phyloP scores from a whole-genome alignment of 306 rosid species.

The Nissolia schottii region DNA sequence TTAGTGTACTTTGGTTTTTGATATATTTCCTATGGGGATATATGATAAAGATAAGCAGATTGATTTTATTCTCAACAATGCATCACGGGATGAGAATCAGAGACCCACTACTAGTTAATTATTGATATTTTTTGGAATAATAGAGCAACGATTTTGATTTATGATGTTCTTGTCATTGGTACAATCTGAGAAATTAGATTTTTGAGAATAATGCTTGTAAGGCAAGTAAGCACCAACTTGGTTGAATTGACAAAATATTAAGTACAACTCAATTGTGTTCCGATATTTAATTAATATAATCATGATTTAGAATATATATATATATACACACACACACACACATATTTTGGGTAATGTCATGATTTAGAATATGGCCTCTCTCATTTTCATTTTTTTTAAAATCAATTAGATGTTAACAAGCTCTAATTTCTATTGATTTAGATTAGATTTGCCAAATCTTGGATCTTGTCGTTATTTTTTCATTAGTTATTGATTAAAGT shows the following conservation, averaged over 20 bases:
- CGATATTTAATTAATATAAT: background rate
- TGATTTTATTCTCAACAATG: slow-evolving; percentile 49
- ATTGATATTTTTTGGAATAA: background rate
- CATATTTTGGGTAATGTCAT: too few relatives aligned
- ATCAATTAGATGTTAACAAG: background rate
- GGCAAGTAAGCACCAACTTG: background rate
- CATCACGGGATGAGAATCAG: slow-evolving; percentile 33
- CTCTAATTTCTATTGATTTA: background rate
- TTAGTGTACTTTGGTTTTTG: background rate
- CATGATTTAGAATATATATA: background rate
- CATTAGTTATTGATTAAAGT: background rate
- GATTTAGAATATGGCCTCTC: background rate
- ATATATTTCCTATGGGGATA: background rate
- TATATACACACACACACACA: too few relatives aligned
- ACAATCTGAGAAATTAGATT: background rate
- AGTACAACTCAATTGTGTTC: background rate
- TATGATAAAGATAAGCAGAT: background rate
- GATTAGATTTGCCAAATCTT: background rate
- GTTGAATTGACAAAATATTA: background rate
- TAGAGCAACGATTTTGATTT: slow-evolving; percentile 3
- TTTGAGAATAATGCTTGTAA: slow-evolving; percentile 3
- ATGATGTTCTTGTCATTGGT: background rate
- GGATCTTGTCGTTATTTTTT: background rate
- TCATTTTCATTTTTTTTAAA: too few relatives aligned
- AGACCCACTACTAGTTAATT: slow-evolving; percentile 30